Evolutionary conservation across 192 early-diverging fungal genomes (phyloP).

Genomic region (Spizellomyces punctatus): DNA sequence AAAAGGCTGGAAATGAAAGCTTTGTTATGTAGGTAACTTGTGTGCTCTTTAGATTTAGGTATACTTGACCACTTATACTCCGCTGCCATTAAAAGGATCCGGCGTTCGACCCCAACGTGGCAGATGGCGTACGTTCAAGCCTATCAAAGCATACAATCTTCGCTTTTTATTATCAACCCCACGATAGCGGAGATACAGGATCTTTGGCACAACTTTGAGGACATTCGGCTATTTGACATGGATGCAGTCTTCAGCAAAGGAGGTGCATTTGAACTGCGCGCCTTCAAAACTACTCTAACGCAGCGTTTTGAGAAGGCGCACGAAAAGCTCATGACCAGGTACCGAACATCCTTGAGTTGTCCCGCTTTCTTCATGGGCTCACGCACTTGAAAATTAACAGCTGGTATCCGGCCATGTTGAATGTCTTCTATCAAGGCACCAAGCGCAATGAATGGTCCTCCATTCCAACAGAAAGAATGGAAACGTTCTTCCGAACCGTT

Average conservation of each 20-base stretch:
- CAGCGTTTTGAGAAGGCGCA: conserved; percentile 60
- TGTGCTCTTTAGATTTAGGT: background rate
- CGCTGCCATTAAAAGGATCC: conserved; percentile 32
- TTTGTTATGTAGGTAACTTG: conserved; percentile 44
- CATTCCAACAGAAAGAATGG: conserved; percentile 54
- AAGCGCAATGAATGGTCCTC: conserved; percentile 60
- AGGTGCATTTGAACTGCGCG: conserved; percentile 50
- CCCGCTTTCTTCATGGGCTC: background rate
- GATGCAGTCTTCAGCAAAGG: conserved; percentile 50
- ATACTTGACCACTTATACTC: background rate
- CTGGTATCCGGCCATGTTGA: conserved; percentile 65
- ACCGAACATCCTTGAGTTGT: conserved; percentile 10
- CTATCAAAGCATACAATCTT: conserved; percentile 34
- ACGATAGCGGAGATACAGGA: conserved; percentile 54
- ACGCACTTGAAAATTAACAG: conserved; percentile 22
- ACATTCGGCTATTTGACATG: conserved; percentile 52
- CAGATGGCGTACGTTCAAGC: conserved; percentile 37
- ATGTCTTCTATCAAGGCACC: conserved; percentile 62
- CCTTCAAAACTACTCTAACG: conserved; percentile 48
- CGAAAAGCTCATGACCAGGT: conserved; percentile 64
- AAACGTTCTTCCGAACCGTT: conserved; percentile 55
- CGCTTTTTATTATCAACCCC: conserved; percentile 50
- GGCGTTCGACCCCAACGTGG: conserved; percentile 55
- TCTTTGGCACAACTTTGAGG: conserved; percentile 49
- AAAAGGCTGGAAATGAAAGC: conserved; percentile 29